Evolutionary conservation across 2,329 filamentous ascomycete species (phyloP).

Genomic region (Aspergillus tamarii): DNA sequence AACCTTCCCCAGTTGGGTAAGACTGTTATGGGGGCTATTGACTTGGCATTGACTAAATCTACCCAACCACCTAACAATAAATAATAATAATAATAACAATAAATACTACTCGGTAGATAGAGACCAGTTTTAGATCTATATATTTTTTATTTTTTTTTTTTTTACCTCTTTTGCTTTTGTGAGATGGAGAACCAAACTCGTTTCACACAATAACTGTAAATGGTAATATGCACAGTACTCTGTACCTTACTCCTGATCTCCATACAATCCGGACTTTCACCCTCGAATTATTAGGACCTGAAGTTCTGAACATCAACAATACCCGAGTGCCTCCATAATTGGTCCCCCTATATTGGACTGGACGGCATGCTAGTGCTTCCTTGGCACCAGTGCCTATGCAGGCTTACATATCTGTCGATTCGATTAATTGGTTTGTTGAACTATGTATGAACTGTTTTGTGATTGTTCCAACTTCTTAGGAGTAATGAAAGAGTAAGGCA

Average conservation of each 20-base stretch:
- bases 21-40: background rate
- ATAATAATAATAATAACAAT: background rate
- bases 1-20: background rate
- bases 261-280: background rate
- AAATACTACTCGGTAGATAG: background rate
- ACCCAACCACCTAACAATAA: background rate
- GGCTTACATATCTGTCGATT: background rate
- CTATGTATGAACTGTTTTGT: background rate
- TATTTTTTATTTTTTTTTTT: background rate
- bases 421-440: background rate
- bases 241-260: background rate
- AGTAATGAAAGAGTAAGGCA: background rate
- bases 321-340: background rate
- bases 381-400: constrained; percentile 1
- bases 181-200: background rate
- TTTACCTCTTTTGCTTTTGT: background rate
- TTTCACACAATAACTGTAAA: background rate
- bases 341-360: background rate
- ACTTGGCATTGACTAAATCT: background rate
- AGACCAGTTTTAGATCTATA: background rate
- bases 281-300: background rate
- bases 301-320: background rate
- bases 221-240: background rate
- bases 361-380: background rate
- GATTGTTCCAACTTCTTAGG: background rate